phyloP scores from a whole-genome alignment of 805 yeast genomes.

The Saccharomycopsis fermentans region DNA sequence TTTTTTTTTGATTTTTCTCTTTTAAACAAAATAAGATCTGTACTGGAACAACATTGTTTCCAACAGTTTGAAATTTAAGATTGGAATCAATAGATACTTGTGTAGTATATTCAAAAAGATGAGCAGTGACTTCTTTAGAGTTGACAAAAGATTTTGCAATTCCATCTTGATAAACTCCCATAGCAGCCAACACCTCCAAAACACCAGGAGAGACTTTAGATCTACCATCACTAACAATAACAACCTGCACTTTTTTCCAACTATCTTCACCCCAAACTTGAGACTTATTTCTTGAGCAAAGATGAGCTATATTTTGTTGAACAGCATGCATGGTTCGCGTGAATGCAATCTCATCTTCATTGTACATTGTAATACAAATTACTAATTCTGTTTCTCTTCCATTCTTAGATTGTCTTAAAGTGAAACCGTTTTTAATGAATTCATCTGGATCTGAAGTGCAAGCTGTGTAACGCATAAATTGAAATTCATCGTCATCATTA shows the following conservation, averaged over 20 bases:
- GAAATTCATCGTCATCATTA: constrained; percentile 84
- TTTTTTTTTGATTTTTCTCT: constrained; percentile 85
- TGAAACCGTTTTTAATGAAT: constrained; percentile 70
- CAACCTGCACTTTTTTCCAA: constrained; percentile 93
- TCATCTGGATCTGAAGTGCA: constrained; percentile 91
- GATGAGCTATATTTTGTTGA: constrained; percentile 82
- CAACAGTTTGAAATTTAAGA: constrained; percentile 81
- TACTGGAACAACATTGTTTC: constrained; percentile 86
- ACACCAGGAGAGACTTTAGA: constrained; percentile 78
- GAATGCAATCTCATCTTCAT: constrained; percentile 82
- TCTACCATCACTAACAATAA: constrained; percentile 91
- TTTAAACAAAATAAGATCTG: constrained; percentile 88
- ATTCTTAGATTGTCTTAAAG: constrained; percentile 73
- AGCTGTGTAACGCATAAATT: constrained; percentile 95
- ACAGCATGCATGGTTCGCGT: constrained; percentile 93
- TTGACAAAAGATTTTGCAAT: constrained; percentile 92
- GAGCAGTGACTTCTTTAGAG: constrained; percentile 85
- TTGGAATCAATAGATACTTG: constrained; percentile 89
- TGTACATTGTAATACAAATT: constrained; percentile 93
- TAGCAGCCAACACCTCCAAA: constrained; percentile 78
- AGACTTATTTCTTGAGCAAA: constrained; percentile 72
- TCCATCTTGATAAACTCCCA: constrained; percentile 96
- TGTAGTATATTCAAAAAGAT: constrained; percentile 90
- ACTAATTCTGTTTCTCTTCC: constrained; percentile 89
- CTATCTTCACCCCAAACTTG: constrained; percentile 92